Evolutionary conservation across 73 alveolate species (phyloP).

Genomic region (Blepharisma stoltei): DNA sequence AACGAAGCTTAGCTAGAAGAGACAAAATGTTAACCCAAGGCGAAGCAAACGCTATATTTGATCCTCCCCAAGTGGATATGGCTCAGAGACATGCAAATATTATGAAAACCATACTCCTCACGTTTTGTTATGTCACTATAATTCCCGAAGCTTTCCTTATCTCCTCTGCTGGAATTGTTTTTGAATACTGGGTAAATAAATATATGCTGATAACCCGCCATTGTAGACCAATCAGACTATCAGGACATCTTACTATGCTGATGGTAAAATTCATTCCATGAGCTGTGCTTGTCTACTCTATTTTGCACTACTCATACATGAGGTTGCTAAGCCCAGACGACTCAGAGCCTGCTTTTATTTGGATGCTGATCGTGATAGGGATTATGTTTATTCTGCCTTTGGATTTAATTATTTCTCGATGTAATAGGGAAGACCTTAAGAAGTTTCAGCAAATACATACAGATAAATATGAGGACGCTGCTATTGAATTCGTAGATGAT

Average conservation of each 20-base stretch:
- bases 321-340: neutral
- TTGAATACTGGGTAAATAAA: constrained; percentile 27
- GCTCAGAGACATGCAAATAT: constrained; percentile 18
- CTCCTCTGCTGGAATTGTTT: constrained; percentile 18
- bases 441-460: neutral
- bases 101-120: constrained; percentile 6
- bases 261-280: constrained; percentile 11
- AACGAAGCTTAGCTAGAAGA: neutral
- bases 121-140: constrained; percentile 26
- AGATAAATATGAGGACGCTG: constrained; percentile 31
- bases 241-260: constrained; percentile 1
- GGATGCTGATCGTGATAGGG: neutral
- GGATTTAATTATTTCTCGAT: neutral
- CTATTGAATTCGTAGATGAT: neutral
- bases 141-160: constrained; percentile 8
- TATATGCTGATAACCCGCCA: neutral
- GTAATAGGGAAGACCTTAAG: neutral
- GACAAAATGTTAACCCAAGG: neutral
- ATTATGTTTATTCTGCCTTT: neutral
- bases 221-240: constrained; percentile 15
- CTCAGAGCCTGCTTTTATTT: constrained; percentile 5
- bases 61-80: constrained; percentile 16
- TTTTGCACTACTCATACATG: constrained; percentile 1
- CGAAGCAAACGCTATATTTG: constrained; percentile 12
- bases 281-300: constrained; percentile 10